Conservation (phyloP, 768 basidiomycete species). For the Kwoniella dejecticola region DNA sequence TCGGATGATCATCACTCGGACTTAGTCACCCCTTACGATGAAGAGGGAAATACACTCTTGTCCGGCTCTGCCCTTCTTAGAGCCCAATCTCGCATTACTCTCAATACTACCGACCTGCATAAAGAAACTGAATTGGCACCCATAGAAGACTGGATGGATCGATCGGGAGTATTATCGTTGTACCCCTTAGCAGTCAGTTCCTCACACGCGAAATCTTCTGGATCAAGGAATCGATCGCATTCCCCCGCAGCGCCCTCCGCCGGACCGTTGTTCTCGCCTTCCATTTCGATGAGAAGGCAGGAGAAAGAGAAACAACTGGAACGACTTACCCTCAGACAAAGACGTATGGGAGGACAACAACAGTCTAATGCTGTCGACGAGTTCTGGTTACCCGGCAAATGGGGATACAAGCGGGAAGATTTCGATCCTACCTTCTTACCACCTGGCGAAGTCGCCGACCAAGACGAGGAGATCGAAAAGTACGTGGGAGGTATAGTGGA, state of each 20-base stretch:
- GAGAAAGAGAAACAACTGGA: constrained; percentile 29
- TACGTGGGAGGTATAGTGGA: constrained; percentile 28
- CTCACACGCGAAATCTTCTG: constrained; percentile 16
- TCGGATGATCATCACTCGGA: constrained; percentile 17
- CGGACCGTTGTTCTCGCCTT: constrained; percentile 40
- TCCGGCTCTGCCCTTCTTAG: constrained; percentile 8
- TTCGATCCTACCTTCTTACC: constrained; percentile 20
- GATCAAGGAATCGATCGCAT: neutral
- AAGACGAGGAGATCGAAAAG: constrained; percentile 19
- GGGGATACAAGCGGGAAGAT: constrained; percentile 32
- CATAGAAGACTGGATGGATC: constrained; percentile 48
- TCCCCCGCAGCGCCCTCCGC: constrained; percentile 29
- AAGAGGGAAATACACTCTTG: constrained; percentile 20
- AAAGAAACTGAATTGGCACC: constrained; percentile 31
- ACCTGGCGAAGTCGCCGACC: constrained; percentile 4
- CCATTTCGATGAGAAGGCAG: constrained; percentile 21
- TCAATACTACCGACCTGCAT: neutral
- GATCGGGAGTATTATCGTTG: constrained; percentile 45
- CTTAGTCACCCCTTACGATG: constrained; percentile 28
- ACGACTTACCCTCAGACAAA: constrained; percentile 21
- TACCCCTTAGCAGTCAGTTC: constrained; percentile 46
- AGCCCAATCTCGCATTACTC: constrained; percentile 15
- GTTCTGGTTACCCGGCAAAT: constrained; percentile 34
- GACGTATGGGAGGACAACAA: constrained; percentile 20
- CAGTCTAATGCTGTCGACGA: constrained; percentile 7